Conservation (phyloP, 2,329 filamentous ascomycete species). For the Akanthomyces uredinophilus region DNA sequence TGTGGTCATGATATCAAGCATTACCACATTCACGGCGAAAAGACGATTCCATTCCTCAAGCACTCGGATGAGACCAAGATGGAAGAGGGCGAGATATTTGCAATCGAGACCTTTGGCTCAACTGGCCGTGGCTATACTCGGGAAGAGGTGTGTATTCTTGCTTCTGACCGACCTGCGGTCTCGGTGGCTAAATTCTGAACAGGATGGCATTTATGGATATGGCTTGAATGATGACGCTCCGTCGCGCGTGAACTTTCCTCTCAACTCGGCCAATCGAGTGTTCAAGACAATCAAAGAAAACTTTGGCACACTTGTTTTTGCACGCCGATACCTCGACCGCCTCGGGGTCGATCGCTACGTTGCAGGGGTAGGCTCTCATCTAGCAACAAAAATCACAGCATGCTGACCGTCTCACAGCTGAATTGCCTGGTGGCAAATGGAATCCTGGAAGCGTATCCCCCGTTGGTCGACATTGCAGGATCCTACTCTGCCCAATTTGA, state of each 20-base stretch:
- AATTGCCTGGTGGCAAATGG: slow-evolving; percentile 53
- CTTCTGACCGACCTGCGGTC: slow-evolving; percentile 22
- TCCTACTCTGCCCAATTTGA: slow-evolving; percentile 63
- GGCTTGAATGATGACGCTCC: slow-evolving; percentile 36
- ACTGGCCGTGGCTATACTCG: slow-evolving; percentile 77
- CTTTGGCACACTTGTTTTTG: slow-evolving; percentile 58
- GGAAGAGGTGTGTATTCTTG: slow-evolving; percentile 42
- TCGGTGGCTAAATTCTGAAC: not conserved
- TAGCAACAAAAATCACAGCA: rapidly evolving
- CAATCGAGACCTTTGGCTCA: slow-evolving; percentile 89
- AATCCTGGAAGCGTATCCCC: slow-evolving; percentile 51
- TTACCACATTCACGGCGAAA: slow-evolving; percentile 81
- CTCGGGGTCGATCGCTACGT: slow-evolving; percentile 56
- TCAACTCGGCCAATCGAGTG: slow-evolving; percentile 51
- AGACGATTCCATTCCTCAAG: slow-evolving; percentile 87
- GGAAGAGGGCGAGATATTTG: slow-evolving; percentile 90
- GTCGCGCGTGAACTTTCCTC: slow-evolving; percentile 30
- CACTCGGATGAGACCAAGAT: slow-evolving; percentile 80
- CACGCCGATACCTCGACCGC: slow-evolving; percentile 57
- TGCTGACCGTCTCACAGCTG: slow-evolving; percentile 34
- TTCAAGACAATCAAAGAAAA: slow-evolving; percentile 56
- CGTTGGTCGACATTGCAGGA: slow-evolving; percentile 52
- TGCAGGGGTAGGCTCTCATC: slow-evolving; percentile 42
- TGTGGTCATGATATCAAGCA: slow-evolving; percentile 82
- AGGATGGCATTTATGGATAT: slow-evolving; percentile 47